Evolutionary conservation across 2,329 filamentous ascomycete genomes (phyloP).

Genomic region (Coccinonectria pachysandricola): DNA sequence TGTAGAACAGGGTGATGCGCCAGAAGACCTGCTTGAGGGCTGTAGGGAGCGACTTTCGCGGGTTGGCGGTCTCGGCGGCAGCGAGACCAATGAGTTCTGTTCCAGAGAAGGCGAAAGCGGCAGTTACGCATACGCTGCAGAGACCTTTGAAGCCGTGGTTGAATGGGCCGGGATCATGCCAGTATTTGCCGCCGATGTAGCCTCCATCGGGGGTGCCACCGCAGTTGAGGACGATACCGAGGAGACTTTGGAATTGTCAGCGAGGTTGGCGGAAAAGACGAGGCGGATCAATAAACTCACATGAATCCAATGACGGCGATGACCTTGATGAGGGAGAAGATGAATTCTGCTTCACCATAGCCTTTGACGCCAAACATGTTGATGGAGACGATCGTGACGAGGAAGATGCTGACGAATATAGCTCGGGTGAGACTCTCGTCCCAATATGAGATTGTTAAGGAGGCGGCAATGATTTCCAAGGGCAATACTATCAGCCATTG

Average conservation of each 20-base stretch:
- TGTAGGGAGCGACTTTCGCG: constrained; percentile 69
- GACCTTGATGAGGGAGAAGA: constrained; percentile 80
- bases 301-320: constrained; percentile 81
- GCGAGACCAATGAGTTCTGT: constrained; percentile 69
- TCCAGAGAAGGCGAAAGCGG: constrained; percentile 66
- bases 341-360: constrained; percentile 83
- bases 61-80: constrained; percentile 69
- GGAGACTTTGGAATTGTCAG: constrained; percentile 42
- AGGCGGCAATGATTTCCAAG: constrained; percentile 77
- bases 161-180: constrained; percentile 73
- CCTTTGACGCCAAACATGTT: constrained; percentile 83
- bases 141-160: constrained; percentile 77
- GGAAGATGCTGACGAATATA: constrained; percentile 76
- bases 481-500: constrained; percentile 82
- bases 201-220: constrained; percentile 63
- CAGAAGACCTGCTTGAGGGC: constrained; percentile 93
- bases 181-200: constrained; percentile 74
- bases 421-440: constrained; percentile 51
- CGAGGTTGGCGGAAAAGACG: constrained; percentile 7
- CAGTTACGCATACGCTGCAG: constrained; percentile 66
- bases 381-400: constrained; percentile 64
- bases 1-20: constrained; percentile 85
- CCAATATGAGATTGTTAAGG: constrained; percentile 79
- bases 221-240: constrained; percentile 77
- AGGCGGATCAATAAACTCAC: constrained; percentile 38